Conservation (phyloP, 208 protist species). For the Borovskyia barvae region DNA sequence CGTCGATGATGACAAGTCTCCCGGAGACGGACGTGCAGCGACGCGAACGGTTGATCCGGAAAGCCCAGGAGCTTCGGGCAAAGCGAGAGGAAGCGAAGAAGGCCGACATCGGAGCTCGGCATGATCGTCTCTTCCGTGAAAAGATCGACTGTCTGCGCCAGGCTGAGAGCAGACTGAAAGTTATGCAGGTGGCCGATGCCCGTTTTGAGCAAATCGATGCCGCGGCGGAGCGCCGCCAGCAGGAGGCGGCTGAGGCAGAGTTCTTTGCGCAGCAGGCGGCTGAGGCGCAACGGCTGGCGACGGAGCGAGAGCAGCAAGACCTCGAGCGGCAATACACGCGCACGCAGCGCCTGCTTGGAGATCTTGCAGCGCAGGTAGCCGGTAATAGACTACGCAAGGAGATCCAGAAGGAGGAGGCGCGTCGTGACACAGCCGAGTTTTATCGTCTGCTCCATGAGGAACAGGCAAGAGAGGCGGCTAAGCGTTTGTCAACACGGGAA, state of each 20-base stretch:
- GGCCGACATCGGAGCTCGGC: conserved; percentile 44
- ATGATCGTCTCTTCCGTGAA: conserved; percentile 76
- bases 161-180: conserved; percentile 82
- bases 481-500: conserved; percentile 27
- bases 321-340: conserved; percentile 53
- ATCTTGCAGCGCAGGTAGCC: conserved; percentile 71
- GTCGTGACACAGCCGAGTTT: conserved; percentile 61
- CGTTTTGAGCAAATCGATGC: conserved; percentile 68
- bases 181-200: conserved; percentile 80
- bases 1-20: conserved; percentile 65
- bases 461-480: conserved; percentile 45
- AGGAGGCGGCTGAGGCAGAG: conserved; percentile 47
- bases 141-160: conserved; percentile 75
- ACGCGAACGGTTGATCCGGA: conserved; percentile 73
- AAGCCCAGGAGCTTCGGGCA: conserved; percentile 66
- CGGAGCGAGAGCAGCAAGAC: conserved; percentile 61
- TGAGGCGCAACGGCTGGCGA: conserved; percentile 60
- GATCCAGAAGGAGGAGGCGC: conserved; percentile 29
- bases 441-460: conserved; percentile 72
- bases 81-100: conserved; percentile 55
- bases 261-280: conserved; percentile 74
- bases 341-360: conserved; percentile 35
- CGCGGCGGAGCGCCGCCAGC: conserved; percentile 33
- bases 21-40: conserved; percentile 84
- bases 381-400: conserved; percentile 60